These are phyloP conservation scores for Lodderomyces orthopsilosis DNA, from an alignment of 1,139 yeast genomes.

Conservation along the genomic window DNA sequence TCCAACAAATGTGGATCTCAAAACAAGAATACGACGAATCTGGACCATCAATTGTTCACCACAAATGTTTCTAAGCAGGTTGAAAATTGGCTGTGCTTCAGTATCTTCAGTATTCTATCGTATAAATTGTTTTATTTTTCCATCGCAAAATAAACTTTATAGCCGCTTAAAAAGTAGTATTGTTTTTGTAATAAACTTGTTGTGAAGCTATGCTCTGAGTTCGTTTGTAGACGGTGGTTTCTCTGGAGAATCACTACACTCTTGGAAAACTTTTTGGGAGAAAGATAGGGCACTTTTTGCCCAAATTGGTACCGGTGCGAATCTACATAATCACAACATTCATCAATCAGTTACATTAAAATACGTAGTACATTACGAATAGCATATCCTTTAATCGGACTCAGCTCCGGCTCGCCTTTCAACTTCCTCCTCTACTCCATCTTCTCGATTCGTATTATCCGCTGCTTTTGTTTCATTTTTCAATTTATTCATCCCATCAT, in stretches of 20 bases:
- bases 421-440: background rate
- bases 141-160: slow-evolving; percentile 1
- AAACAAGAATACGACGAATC: slow-evolving; percentile 99
- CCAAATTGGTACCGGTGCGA: too few relatives aligned
- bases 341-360: too few relatives aligned
- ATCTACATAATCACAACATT: too few relatives aligned
- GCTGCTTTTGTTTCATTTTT: slow-evolving; percentile 4
- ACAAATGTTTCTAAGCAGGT: slow-evolving; percentile 90
- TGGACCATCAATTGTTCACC: slow-evolving; percentile 99
- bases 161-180: background rate
- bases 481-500: slow-evolving; percentile 32
- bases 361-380: too few relatives aligned
- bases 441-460: slow-evolving; percentile 4
- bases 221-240: background rate
- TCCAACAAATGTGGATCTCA: slow-evolving; percentile 90
- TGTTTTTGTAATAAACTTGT: background rate
- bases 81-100: too few relatives aligned
- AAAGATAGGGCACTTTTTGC: too few relatives aligned
- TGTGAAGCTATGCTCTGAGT: background rate
- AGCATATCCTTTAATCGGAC: background rate
- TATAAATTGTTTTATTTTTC: background rate
- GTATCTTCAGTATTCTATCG: slow-evolving; percentile 1
- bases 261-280: too few relatives aligned
- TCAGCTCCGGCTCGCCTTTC: background rate
- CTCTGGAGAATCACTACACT: too few relatives aligned